These are phyloP conservation scores for Crotalaria pallida DNA, from an alignment of 306 rosid species.

Conservation along the genomic window DNA sequence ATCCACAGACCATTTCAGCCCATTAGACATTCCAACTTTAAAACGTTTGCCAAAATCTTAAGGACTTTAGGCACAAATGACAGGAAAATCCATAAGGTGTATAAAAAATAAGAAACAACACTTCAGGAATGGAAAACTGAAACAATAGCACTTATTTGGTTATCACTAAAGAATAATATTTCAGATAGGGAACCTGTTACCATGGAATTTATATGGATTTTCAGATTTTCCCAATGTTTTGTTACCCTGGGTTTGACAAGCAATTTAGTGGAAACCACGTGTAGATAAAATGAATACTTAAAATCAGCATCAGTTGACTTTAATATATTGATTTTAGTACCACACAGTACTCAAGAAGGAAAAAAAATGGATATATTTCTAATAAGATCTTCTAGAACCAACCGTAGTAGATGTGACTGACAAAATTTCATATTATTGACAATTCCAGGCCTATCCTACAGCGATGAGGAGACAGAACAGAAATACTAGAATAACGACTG, in stretches of 20 bases:
- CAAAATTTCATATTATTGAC: not conserved
- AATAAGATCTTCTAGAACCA: conserved; percentile 4
- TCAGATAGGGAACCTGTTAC: conserved; percentile 14
- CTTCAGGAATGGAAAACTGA: not conserved
- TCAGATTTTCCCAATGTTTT: not conserved
- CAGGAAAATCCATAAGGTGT: not conserved
- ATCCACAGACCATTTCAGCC: not conserved
- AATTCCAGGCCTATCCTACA: conserved; percentile 1
- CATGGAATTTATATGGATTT: not conserved
- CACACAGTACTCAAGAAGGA: not conserved
- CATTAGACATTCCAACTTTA: not conserved
- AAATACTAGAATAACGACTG: conserved; percentile 9
- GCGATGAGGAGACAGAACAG: conserved; percentile 4
- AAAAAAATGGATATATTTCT: not conserved
- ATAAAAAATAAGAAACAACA: conserved; percentile 5
- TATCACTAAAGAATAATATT: conserved; percentile 20
- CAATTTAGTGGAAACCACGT: not conserved
- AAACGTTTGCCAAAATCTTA: not conserved
- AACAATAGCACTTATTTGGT: not conserved
- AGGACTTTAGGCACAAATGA: not conserved
- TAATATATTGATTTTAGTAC: not conserved
- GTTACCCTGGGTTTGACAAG: not conserved
- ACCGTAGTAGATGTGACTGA: not conserved
- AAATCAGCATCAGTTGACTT: not conserved
- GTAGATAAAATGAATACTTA: not conserved